Base-by-base conservation (phyloP, 805 yeast genomes). In the Saccharomycopsis malanga region DNA sequence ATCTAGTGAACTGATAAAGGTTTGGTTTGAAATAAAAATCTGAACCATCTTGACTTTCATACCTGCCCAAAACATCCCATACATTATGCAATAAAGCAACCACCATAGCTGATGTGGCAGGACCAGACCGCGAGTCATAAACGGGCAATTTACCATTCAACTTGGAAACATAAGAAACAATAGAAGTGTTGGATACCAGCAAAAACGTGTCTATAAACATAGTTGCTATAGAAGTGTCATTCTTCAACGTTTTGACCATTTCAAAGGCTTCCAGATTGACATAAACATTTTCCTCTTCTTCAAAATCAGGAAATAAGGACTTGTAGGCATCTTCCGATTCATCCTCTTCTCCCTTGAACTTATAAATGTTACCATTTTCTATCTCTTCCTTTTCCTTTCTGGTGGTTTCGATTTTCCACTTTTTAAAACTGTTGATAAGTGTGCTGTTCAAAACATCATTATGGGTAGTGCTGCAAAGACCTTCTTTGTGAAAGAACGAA, bases 1-100 rank as follows among this genome's bases (percentile, higher is more conserved):
- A 86, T 34, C 61, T 66, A 46, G 27, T 25, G 29, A 45, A 56
- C 53, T 75, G 67, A 51, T 70, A 55, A 18, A 59, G 47, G 1
- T 71, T 57, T 9, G 61, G 57, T 0, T 57, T 56, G 2, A 61
- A 42, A 15, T 61, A 57, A 49, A 61, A 53, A 15, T 54, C 54
- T 20, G 61, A 45, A 0, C 59, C 42, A 2, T 51, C 45, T 30
- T 44, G 41, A 12, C 44, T 20, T 32, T 49, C 49, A 34, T 39
- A 20, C 3, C n/a, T 20, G 29, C 27, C 42, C 15, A 44, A 20
- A 6, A 29, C 30, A 17, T 23, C 29, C 37, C 39, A 40, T 9
- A 45, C 15, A 22, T 44, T 39, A 22, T 45, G 30, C n/a, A 48
- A 22, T 17, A 48, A 34, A 22, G 45, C 23, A 20, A 48, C 23